phyloP scores from a whole-genome alignment of 1,284 basidiomycete genomes.

The Mixia osmundae region DNA sequence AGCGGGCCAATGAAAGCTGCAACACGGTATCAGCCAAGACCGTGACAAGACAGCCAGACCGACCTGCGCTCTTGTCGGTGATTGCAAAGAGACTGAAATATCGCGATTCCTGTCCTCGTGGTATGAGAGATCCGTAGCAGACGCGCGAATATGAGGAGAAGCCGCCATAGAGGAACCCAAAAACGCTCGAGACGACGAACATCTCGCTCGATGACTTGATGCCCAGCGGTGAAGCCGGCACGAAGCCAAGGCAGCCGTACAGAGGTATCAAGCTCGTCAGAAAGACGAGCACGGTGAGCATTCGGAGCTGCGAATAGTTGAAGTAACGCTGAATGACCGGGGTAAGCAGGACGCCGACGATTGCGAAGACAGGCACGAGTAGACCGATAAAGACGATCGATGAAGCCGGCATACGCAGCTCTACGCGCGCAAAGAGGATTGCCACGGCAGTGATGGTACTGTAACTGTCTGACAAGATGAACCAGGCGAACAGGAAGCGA shows the following conservation, averaged over 20 bases:
- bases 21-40: no score
- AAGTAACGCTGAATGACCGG: conserved; percentile 22
- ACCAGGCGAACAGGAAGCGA: conserved; percentile 67
- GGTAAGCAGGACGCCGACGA: conserved; percentile 44
- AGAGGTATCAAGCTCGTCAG: conserved; percentile 44
- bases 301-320: conserved; percentile 38
- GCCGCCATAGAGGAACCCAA: conserved; percentile 52
- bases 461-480: conserved; percentile 62
- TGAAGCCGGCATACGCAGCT: conserved; percentile 43
- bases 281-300: conserved; percentile 42
- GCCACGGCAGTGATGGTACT: conserved; percentile 45
- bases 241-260: conserved; percentile 59
- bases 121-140: conserved; percentile 50
- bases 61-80: conserved; percentile 73
- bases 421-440: conserved; percentile 55
- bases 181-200: conserved; percentile 55
- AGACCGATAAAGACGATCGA: conserved; percentile 46
- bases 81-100: conserved; percentile 63
- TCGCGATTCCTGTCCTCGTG: conserved; percentile 48
- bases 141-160: conserved; percentile 60
- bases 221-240: conserved; percentile 40
- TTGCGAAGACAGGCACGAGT: conserved; percentile 28
- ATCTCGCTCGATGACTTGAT: conserved; percentile 56
- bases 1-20: no score
- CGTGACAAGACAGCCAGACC: no score